A percentile compares a stretch with the other conserved stretches of the same genome.
Evolutionary conservation across 2,329 filamentous ascomycete genomes (phyloP).

Genomic region (Coleophoma crateriformis): DNA sequence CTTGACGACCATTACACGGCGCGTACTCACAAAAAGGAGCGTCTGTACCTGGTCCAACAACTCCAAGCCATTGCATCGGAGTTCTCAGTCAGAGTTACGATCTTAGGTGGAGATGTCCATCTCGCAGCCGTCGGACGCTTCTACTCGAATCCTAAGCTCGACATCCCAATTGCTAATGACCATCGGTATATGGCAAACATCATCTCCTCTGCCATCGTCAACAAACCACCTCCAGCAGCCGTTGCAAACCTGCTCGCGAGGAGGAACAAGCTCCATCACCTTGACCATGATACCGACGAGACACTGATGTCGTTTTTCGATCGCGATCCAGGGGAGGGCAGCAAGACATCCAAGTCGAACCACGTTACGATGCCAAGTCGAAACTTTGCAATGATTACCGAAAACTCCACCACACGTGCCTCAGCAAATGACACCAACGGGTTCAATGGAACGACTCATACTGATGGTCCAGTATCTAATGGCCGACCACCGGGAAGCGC

Average conservation of each 20-base stretch:
- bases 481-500: slow-evolving; percentile 2
- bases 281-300: slow-evolving; percentile 75
- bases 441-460: background rate
- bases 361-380: slow-evolving; percentile 86
- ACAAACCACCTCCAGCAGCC: slow-evolving; percentile 81
- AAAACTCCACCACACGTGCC: slow-evolving; percentile 60
- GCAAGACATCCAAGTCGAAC: slow-evolving; percentile 71
- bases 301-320: slow-evolving; percentile 91
- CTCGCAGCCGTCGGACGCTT: slow-evolving; percentile 89
- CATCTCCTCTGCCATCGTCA: slow-evolving; percentile 90
- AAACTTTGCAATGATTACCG: slow-evolving; percentile 87
- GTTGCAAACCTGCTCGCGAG: slow-evolving; percentile 88
- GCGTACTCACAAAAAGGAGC: slow-evolving; percentile 84
- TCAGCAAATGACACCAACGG: slow-evolving; percentile 37
- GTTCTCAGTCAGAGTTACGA: slow-evolving; percentile 85
- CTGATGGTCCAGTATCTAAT: slow-evolving; percentile 12
- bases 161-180: slow-evolving; percentile 73
- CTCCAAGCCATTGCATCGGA: slow-evolving; percentile 80
- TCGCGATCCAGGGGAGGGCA: slow-evolving; percentile 73
- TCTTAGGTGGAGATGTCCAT: slow-evolving; percentile 91
- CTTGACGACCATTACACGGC: slow-evolving; percentile 96
- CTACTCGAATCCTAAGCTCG: slow-evolving; percentile 80
- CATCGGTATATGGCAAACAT: slow-evolving; percentile 95
- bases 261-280: slow-evolving; percentile 76
- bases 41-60: slow-evolving; percentile 69